phyloP scores from a whole-genome alignment of 1,139 yeast genomes.

The Pichia cactophila region DNA sequence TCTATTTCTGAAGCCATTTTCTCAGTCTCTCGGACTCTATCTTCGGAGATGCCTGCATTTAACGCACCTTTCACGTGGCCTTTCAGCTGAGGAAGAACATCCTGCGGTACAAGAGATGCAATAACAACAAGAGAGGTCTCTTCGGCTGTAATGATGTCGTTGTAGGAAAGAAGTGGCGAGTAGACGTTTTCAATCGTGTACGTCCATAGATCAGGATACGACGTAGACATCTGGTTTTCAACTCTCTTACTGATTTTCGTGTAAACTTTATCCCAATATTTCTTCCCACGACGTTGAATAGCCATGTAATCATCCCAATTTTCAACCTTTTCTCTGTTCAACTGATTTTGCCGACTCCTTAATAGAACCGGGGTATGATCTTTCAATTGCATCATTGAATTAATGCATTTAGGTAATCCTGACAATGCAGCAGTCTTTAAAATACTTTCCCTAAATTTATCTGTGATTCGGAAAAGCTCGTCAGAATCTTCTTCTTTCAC shows the following conservation, averaged over 20 bases:
- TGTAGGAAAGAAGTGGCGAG: conserved; percentile 65
- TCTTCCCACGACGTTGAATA: conserved; percentile 43
- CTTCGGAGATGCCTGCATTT: conserved; percentile 66
- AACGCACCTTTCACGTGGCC: conserved; percentile 85
- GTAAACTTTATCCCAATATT: conserved; percentile 72
- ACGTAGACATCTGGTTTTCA: conserved; percentile 54
- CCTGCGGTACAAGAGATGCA: conserved; percentile 81
- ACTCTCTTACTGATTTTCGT: conserved; percentile 67
- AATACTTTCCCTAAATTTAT: conserved; percentile 65
- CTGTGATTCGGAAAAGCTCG: conserved; percentile 33
- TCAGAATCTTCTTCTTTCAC: neutral
- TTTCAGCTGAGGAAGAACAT: conserved; percentile 88
- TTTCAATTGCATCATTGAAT: conserved; percentile 60
- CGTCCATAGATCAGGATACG: conserved; percentile 82
- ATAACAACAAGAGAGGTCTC: conserved; percentile 77
- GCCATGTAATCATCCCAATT: conserved; percentile 14
- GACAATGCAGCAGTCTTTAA: conserved; percentile 70
- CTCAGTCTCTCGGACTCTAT: conserved; percentile 56
- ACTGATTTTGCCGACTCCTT: conserved; percentile 16
- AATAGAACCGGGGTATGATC: conserved; percentile 53
- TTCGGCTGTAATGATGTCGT: conserved; percentile 51
- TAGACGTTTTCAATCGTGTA: conserved; percentile 69
- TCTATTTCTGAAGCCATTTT: conserved; percentile 58
- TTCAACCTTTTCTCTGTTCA: conserved; percentile 12
- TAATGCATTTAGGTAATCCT: conserved; percentile 81